Evolutionary conservation across 2,329 filamentous ascomycete genomes (phyloP).

Genomic region (Cordyceps militaris): DNA sequence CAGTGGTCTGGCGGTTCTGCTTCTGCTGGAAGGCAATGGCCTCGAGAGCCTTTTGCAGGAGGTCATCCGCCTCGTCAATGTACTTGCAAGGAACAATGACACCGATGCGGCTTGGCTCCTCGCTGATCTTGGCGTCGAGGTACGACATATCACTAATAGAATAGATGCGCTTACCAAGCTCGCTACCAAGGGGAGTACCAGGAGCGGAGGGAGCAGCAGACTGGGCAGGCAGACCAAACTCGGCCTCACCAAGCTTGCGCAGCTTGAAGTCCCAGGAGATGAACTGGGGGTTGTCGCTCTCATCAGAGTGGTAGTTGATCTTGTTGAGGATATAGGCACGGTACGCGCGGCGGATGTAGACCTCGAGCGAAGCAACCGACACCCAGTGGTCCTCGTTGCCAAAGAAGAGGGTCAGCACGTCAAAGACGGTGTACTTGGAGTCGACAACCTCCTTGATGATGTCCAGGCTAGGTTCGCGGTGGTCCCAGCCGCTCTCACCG

Average conservation of each 20-base stretch:
- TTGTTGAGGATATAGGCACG: constrained; percentile 88
- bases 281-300: constrained; percentile 60
- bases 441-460: constrained; percentile 97
- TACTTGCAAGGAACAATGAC: constrained; percentile 91
- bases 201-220: constrained; percentile 79
- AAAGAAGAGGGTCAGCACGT: constrained; percentile 93
- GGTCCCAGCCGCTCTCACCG: constrained; percentile 93
- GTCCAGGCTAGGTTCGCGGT: constrained; percentile 83
- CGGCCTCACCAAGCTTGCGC: constrained; percentile 84
- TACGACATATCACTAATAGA: constrained; percentile 98
- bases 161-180: constrained; percentile 60
- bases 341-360: constrained; percentile 94
- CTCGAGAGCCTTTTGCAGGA: constrained; percentile 76
- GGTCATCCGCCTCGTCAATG: constrained; percentile 88
- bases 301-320: constrained; percentile 82
- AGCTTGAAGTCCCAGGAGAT: constrained; percentile 95
- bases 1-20: constrained; percentile 47
- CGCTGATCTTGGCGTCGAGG: constrained; percentile 62
- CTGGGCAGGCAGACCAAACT: constrained; percentile 75
- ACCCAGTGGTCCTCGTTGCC: constrained; percentile 92
- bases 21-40: constrained; percentile 58
- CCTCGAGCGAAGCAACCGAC: constrained; percentile 84
- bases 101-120: constrained; percentile 81
- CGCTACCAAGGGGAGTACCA: constrained; percentile 56
- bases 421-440: constrained; percentile 97